Conservation (phyloP, 805 yeast genomes). For the Priceomyces haplophilus region DNA sequence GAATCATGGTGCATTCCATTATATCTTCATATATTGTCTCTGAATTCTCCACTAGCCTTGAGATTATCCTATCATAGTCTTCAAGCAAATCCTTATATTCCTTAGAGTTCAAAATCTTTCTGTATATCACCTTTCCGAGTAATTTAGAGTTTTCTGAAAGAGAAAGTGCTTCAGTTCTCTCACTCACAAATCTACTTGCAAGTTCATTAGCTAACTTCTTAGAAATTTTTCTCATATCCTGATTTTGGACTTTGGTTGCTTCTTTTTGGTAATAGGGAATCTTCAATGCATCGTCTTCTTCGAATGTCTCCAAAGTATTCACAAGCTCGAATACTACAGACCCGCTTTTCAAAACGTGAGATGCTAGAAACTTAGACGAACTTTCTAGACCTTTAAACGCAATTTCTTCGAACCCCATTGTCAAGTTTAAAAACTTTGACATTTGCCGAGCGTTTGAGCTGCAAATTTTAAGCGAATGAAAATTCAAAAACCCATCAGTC, state of each 20-base stretch:
- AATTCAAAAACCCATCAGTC: constrained; percentile 41
- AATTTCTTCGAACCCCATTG: constrained; percentile 61
- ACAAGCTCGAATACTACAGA: constrained; percentile 48
- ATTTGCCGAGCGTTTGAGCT: constrained; percentile 70
- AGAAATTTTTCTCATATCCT: constrained; percentile 5
- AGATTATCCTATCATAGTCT: constrained; percentile 11
- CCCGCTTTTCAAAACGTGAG: constrained; percentile 63
- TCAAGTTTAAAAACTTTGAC: constrained; percentile 50
- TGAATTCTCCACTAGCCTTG: constrained; percentile 14
- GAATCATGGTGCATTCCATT: constrained; percentile 15
- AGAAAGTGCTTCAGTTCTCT: constrained; percentile 10
- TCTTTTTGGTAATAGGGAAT: constrained; percentile 14
- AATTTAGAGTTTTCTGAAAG: constrained; percentile 3
- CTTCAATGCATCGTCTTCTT: constrained; percentile 12
- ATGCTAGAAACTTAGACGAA: constrained; percentile 50
- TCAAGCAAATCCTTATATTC: constrained; percentile 9
- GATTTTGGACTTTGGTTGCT: constrained; percentile 15
- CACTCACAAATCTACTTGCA: constrained; percentile 44
- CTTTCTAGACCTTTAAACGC: constrained; percentile 71
- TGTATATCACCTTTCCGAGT: constrained; percentile 10
- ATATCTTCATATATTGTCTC: constrained; percentile 17
- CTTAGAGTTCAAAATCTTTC: constrained; percentile 13
- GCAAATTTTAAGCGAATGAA: constrained; percentile 66
- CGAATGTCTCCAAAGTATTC: constrained; percentile 33
- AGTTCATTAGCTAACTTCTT: constrained; percentile 13